Evolutionary conservation across 495 filamentous ascomycete genomes (phyloP).

Genomic region (Xylaria telfairii): DNA sequence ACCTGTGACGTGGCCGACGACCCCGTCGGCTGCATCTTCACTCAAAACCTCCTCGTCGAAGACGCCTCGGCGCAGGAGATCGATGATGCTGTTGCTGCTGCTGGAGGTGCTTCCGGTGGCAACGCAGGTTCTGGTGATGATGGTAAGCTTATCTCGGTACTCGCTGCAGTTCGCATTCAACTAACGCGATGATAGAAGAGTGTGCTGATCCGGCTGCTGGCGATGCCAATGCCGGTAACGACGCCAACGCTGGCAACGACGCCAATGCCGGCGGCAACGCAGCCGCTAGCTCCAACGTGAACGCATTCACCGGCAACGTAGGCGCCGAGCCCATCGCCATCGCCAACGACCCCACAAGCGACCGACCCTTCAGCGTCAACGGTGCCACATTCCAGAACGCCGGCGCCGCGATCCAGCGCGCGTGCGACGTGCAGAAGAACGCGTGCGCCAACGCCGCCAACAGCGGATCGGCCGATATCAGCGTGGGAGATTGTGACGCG

Average conservation of each 20-base stretch:
- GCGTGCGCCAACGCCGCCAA: constrained; percentile 62
- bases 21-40: constrained; percentile 66
- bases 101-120: constrained; percentile 24
- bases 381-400: constrained; percentile 57
- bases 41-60: constrained; percentile 63
- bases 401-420: constrained; percentile 59
- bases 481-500: constrained; percentile 53
- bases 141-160: constrained; percentile 23
- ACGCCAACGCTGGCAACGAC: constrained; percentile 11
- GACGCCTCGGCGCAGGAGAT: constrained; percentile 65
- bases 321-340: constrained; percentile 60
- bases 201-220: constrained; percentile 42
- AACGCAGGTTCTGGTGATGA: constrained; percentile 27
- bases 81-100: constrained; percentile 53
- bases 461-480: constrained; percentile 42
- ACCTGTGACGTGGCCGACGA: constrained; percentile 62
- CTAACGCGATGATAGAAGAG: constrained; percentile 19
- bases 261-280: constrained; percentile 12
- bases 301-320: constrained; percentile 62
- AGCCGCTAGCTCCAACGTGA: constrained; percentile 51
- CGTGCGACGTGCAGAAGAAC: constrained; percentile 63
- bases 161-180: not conserved
- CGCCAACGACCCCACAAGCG: constrained; percentile 47
- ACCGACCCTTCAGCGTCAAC: constrained; percentile 62
- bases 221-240: not conserved